Base-by-base conservation (phyloP, 345 rosid species). In the Populus pruinosa region DNA sequence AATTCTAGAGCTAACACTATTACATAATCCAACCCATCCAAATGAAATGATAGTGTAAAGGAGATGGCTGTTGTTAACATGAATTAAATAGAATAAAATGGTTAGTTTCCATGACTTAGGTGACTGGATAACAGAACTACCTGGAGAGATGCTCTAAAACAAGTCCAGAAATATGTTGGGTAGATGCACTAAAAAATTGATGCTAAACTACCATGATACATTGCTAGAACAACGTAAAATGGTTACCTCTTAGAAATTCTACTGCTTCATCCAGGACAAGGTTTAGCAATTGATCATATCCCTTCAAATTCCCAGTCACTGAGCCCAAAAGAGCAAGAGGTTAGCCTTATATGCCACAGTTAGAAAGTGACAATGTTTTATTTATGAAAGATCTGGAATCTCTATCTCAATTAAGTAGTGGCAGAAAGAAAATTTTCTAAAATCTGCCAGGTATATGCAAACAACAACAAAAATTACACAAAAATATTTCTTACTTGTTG, bases 221-320 rank as follows among this genome's bases (percentile, higher is more conserved):
- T 33, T 67, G 20, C 38, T 21, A 8, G 43, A 33, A 13, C 12
- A 23, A 8, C 27, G 18, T 21, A 36, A 33, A 20, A 74, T 10
- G 27, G 79, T 81, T 91, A 96, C 98, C 99, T 90, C 98, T 85
- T 25, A 92, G 84, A 75, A 82, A 96, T 75, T 96, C 99, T 0
- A 92, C 85, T 6, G 99, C 92, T 82, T 88, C 98, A 81, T 93
- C 98, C 74, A 96, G 87, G 74, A 96, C 99, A 84, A 96, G 98
- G 78, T 96, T 96, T 14, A 96, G 90, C 71, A 96, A 82, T 66
- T 93, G 99, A 79, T 96, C 99, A 67, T 96, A 96, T 5, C 99
- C 99, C 80, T 96, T 96, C 18, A 96, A 77, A 72, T 94, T 96
- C 72, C 99, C 99, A 4, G 97, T 93, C 62, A 95, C 99, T 95